Conservation (phyloP, 305 asterid species). For the Fraxinus albicans region DNA sequence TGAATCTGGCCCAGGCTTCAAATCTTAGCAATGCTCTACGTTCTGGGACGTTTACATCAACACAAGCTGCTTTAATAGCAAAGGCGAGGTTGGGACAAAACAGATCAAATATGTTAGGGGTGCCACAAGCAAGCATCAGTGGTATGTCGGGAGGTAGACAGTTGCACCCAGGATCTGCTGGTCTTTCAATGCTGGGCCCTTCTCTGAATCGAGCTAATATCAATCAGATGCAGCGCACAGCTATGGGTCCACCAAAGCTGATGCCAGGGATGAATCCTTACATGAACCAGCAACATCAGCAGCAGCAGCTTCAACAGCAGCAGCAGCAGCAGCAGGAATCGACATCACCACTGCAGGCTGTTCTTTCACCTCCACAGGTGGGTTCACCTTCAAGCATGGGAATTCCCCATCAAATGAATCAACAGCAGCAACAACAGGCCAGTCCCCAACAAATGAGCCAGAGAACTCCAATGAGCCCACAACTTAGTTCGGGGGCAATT, state of each 20-base stretch:
- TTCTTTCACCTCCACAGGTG: constrained; percentile 69
- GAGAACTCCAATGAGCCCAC: constrained; percentile 96
- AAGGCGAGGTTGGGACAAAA: constrained; percentile 48
- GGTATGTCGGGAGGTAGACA: constrained; percentile 69
- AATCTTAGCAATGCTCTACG: constrained; percentile 56
- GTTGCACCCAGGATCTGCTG: constrained; percentile 58
- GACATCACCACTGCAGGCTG: constrained; percentile 66
- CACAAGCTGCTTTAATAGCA: constrained; percentile 45
- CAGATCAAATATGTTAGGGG: constrained; percentile 54
- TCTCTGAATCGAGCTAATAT: constrained; percentile 62
- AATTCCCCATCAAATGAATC: constrained; percentile 65
- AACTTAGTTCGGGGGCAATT: constrained; percentile 85
- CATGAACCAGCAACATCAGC: constrained; percentile 76
- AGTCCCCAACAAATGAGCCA: constrained; percentile 81
- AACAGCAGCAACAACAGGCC: constrained; percentile 52
- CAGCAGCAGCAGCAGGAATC: constrained; percentile 55
- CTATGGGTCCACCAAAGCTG: constrained; percentile 79
- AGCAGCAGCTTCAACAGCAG: constrained; percentile 34
- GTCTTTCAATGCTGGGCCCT: constrained; percentile 66
- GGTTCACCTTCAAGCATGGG: constrained; percentile 84
- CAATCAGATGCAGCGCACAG: constrained; percentile 66
- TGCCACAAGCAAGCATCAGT: constrained; percentile 53
- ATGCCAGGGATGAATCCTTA: constrained; percentile 62
- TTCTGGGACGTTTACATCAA: constrained; percentile 41
- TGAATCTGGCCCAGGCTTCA: constrained; percentile 58